Evolutionary conservation across 352 stramenopile species (phyloP), one percentile per base, ranked within the genome.

Genomic region (Phytophthora brassicae): DNA sequence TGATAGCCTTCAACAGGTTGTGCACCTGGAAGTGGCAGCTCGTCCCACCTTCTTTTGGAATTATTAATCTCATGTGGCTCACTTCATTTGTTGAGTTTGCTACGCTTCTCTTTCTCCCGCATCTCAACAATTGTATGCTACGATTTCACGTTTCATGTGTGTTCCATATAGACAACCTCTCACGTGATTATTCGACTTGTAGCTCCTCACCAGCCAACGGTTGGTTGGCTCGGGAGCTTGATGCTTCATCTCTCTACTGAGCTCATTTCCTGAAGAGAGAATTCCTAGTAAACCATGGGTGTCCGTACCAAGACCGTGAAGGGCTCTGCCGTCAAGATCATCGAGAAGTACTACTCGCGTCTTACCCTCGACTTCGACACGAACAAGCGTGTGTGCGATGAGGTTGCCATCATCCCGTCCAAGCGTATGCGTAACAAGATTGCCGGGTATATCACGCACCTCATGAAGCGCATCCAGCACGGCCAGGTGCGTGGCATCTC

Each of bases 341-440:
- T 99, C 68, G 98, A 99, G 90, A 99, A 99, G 88, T 99, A 99
- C 88, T 99, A 99, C 91, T 96, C 96, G 76, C 94, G 97, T 51
- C 88, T 99, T 58, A 99, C 97, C 46, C 81, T 99, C 13, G 98
- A 99, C 84, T 99, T 99, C 87, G 96, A 99, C 87, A 99, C 95
- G 56, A 99, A 99, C 96, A 99, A 99, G 91, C 87, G 95, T 63
- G 94, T 96, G 58, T 95, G 86, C 74, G 89, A 97, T 81, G 94
- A 98, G 77, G 97, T 99, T 60, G 97, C 97, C 49, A 98, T 99
- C 78, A 95, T 99, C 65, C 98, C 97, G 53, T 99, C 97, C 60
- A 99, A 99, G 95, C 95, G 97, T 67, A 99, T 99, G 97, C 93
- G 98, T 70, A 99, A 99, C 92, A 99, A 99, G 92, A 99, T 99